phyloP scores from a whole-genome alignment of 148 eudicot species.

The Cornus suecica region DNA sequence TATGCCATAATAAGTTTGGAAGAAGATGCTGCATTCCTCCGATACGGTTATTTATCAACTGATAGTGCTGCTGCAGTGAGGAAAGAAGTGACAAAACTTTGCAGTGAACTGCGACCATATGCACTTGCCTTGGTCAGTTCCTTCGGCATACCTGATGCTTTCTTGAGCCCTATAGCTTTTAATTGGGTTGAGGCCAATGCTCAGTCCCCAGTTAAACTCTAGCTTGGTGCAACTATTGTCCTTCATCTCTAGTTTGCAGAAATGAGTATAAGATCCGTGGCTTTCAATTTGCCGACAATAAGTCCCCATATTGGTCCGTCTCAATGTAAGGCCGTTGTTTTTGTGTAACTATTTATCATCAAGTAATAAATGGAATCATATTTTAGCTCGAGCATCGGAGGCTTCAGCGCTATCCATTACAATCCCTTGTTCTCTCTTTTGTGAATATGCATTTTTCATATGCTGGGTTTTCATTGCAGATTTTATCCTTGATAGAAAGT shows the following conservation, averaged over 20 bases:
- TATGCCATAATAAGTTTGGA: constrained; percentile 67
- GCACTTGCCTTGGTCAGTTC: constrained; percentile 71
- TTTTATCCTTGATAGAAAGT: not conserved
- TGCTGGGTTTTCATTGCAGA: not conserved
- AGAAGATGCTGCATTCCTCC: constrained; percentile 88
- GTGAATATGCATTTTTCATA: not conserved
- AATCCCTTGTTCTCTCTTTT: not conserved
- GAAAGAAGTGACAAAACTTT: constrained; percentile 69
- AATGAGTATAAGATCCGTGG: not conserved
- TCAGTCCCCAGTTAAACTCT: constrained; percentile 43
- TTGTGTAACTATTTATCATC: not conserved
- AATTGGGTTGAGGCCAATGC: constrained; percentile 73
- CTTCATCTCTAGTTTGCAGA: not conserved
- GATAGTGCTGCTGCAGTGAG: constrained; percentile 72
- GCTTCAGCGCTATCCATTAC: not conserved
- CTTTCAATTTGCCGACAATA: not conserved
- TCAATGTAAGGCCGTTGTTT: not conserved
- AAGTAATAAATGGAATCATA: not conserved
- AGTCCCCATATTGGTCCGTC: not conserved
- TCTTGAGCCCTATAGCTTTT: constrained; percentile 69
- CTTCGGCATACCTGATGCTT: constrained; percentile 72
- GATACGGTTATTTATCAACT: constrained; percentile 67
- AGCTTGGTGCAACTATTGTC: not conserved
- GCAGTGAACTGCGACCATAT: constrained; percentile 82
- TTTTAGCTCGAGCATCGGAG: not conserved